Evolutionary conservation across 2,329 filamentous ascomycete species (phyloP).

Genomic region (Phialophora tarda): DNA sequence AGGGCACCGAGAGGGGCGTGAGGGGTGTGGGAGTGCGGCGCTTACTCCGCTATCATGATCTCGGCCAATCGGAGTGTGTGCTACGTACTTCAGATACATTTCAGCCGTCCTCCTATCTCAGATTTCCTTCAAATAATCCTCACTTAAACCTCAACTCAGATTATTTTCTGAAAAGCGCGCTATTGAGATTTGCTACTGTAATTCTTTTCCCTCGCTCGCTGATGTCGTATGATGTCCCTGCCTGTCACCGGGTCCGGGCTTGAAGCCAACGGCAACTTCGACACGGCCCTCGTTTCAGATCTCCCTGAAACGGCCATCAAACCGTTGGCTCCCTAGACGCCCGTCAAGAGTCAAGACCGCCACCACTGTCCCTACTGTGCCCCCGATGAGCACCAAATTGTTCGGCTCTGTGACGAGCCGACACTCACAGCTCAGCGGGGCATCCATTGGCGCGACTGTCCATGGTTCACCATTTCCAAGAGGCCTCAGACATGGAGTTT

Average conservation of each 20-base stretch:
- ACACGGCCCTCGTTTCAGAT: slow-evolving; percentile 3
- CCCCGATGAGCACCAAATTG: not conserved
- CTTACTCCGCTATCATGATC: not conserved
- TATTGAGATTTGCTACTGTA: not conserved
- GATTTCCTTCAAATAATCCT: not conserved
- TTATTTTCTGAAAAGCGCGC: not conserved
- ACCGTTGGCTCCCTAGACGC: slow-evolving; percentile 2
- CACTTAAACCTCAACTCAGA: not conserved
- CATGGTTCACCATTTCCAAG: not conserved
- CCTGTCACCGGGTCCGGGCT: not conserved
- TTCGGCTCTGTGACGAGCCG: slow-evolving; percentile 6
- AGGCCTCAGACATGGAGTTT: not conserved
- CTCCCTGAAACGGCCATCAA: not conserved
- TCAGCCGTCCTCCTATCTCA: not conserved
- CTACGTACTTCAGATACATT: not conserved
- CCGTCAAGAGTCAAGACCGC: not conserved
- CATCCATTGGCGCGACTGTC: not conserved
- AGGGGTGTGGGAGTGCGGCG: not conserved
- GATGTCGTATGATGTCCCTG: not conserved
- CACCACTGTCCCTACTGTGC: not conserved
- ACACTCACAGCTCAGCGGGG: not conserved
- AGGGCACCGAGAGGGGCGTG: too few relatives aligned
- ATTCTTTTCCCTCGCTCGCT: not conserved
- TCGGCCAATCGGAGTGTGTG: not conserved
- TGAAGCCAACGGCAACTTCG: not conserved